phyloP scores from a whole-genome alignment of 192 early-diverging fungal genomes.

The Coemansia umbellata region DNA sequence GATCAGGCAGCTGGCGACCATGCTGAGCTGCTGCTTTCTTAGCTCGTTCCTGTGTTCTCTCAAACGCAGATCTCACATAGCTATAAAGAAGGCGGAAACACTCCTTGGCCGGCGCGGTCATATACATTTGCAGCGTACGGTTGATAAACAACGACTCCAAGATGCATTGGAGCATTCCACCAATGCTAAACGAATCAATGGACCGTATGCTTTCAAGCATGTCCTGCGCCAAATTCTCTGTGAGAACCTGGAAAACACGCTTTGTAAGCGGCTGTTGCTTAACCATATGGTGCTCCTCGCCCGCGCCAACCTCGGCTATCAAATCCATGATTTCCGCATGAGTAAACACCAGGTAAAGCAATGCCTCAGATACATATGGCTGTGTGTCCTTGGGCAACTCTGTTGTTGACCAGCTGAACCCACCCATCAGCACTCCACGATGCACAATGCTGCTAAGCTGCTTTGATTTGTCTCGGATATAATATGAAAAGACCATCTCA shows the following conservation, averaged over 20 bases:
- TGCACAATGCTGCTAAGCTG: slow-evolving; percentile 68
- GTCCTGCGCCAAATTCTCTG: slow-evolving; percentile 72
- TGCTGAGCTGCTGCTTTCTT: slow-evolving; percentile 30
- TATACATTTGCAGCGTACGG: slow-evolving; percentile 74
- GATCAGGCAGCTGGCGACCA: slow-evolving; percentile 30
- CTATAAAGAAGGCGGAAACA: slow-evolving; percentile 73
- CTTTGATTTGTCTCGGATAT: slow-evolving; percentile 71
- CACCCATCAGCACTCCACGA: slow-evolving; percentile 78
- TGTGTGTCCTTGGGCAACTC: slow-evolving; percentile 80
- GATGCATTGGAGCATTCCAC: slow-evolving; percentile 92
- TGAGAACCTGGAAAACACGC: slow-evolving; percentile 69
- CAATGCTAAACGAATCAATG: slow-evolving; percentile 82
- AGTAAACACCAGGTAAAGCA: slow-evolving; percentile 81
- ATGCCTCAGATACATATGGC: slow-evolving; percentile 80
- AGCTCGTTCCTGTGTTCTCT: slow-evolving; percentile 44
- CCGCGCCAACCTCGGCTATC: slow-evolving; percentile 52
- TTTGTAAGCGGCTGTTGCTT: slow-evolving; percentile 66
- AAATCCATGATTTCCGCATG: slow-evolving; percentile 88
- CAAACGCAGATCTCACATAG: slow-evolving; percentile 63
- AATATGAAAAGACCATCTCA: slow-evolving; percentile 79
- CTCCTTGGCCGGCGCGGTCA: slow-evolving; percentile 60
- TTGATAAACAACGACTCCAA: slow-evolving; percentile 89
- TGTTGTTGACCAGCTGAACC: slow-evolving; percentile 79
- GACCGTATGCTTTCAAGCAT: slow-evolving; percentile 73
- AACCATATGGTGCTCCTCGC: slow-evolving; percentile 49